phyloP scores from a whole-genome alignment of 2,329 filamentous ascomycete genomes.

The Talaromyces pinophilus region DNA sequence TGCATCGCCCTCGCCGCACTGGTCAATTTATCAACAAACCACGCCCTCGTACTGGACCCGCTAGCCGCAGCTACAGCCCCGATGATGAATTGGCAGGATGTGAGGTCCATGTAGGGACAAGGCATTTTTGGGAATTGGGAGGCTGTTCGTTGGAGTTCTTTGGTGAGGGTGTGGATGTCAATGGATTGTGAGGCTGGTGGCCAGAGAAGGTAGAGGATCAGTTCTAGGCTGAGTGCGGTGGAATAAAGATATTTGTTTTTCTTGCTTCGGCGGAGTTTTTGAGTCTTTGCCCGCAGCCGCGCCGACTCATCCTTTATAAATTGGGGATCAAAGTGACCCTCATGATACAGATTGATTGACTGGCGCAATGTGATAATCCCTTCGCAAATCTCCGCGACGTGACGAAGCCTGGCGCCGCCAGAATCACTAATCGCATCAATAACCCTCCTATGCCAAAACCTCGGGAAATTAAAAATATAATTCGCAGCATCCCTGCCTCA shows the following conservation, averaged over 20 bases:
- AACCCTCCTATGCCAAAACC: constrained; percentile 22
- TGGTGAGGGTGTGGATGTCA: constrained; percentile 14
- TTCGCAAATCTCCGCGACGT: constrained; percentile 2
- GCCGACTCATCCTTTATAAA: background rate
- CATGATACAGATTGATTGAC: constrained; percentile 4
- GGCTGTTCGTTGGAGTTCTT: constrained; percentile 26
- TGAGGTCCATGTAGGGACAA: constrained; percentile 30
- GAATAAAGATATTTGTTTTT: constrained; percentile 7
- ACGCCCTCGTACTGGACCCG: constrained; percentile 26
- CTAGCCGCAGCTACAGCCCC: constrained; percentile 28
- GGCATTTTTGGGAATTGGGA: constrained; percentile 23
- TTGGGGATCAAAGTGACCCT: background rate
- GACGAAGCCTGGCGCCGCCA: constrained; percentile 11
- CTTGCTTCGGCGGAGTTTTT: background rate
- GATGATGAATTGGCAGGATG: constrained; percentile 29
- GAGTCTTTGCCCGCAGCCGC: background rate
- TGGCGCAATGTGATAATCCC: background rate
- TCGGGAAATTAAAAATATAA: constrained; percentile 29
- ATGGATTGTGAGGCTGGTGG: background rate
- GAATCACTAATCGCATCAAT: constrained; percentile 12
- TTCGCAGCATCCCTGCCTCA: constrained; percentile 30
- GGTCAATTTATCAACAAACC: constrained; percentile 28
- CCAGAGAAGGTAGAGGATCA: constrained; percentile 10
- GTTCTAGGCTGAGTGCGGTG: background rate
- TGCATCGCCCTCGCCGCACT: constrained; percentile 24